Evolutionary conservation across 2,329 filamentous ascomycete species (phyloP), one percentile per base, ranked within the genome.

Genomic region (Fusarium sp.): DNA sequence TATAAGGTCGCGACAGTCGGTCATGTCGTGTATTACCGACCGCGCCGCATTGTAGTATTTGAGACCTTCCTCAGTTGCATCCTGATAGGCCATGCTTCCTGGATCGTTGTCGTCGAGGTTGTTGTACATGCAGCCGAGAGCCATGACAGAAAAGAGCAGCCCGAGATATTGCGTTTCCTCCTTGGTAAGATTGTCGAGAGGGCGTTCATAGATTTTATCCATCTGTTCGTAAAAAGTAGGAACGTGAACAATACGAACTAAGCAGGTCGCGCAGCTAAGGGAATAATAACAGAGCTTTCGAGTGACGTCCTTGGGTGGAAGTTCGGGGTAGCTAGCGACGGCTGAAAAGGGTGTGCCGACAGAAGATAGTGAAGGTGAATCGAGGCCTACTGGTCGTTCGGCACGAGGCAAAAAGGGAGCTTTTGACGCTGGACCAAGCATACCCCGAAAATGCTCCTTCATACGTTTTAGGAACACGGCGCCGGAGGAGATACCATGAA

Each of bases 401-500:
- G 84, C 77, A 66, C 84, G 78, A 53, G 87, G 83, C 64, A 91
- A 80, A 76, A 91, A 88, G 18, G 89, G 85, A 65, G 88, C 80
- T 73, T 87, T 84, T 67, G 87, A 84, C 46, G 89, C 86, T 40
- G 88, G 87, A 20, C 91, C 91, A 48, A 96, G 86, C 69, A 96
- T 84, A 64, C 91, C 89, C 44, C 93, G 91, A 71, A 98, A 93
- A 75, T 97, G 92, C 75, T 97, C 92, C 74, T 94, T 91, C 87
- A 99, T 91, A 56, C 93, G 90, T 68, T 90, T 88, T 72, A 98
- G 87, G 78, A 98, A 99, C 67, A 95, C 93, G 43, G 95, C 87
- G 4, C 95, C 95, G 1, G 96, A 98, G 0, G 95, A 98, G 68
- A 93, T 92, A 48, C 96, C 96, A 76, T 97, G 94, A 75, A 97